A percentile compares a stretch with the other conserved stretches of the same genome.
These are phyloP conservation scores for Ceratocystis huliohia DNA, from an alignment of 2,329 filamentous ascomycete species.

Conservation along the genomic window DNA sequence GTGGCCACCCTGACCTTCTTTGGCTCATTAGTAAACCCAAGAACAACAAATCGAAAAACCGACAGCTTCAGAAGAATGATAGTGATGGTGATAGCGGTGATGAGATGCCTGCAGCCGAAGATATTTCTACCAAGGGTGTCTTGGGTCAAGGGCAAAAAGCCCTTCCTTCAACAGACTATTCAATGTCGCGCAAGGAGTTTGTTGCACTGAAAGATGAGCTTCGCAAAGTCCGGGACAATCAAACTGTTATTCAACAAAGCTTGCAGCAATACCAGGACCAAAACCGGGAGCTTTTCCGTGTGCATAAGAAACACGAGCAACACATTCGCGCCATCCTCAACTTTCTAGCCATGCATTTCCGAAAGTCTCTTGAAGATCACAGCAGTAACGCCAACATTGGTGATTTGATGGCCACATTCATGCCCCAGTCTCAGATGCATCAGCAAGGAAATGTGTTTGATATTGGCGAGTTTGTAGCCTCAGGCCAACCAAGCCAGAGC, in stretches of 20 bases:
- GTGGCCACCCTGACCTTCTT: conserved; percentile 78
- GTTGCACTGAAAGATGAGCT: conserved; percentile 67
- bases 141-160: conserved; percentile 11
- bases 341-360: conserved; percentile 92
- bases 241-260: conserved; percentile 71
- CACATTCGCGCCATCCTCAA: conserved; percentile 98
- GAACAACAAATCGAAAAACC: conserved; percentile 50
- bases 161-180: conserved; percentile 16
- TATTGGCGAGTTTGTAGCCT: conserved; percentile 44
- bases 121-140: conserved; percentile 24
- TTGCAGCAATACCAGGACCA: conserved; percentile 36
- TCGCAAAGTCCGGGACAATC: conserved; percentile 69
- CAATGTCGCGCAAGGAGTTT: conserved; percentile 57
- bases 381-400: conserved; percentile 57
- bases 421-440: conserved; percentile 43
- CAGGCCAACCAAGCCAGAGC: conserved; percentile 30
- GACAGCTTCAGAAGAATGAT: conserved; percentile 51
- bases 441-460: conserved; percentile 46
- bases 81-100: conserved; percentile 59
- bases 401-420: conserved; percentile 68
- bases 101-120: conserved; percentile 33
- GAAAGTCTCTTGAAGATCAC: conserved; percentile 80
- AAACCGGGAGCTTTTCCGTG: conserved; percentile 21
- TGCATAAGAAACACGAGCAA: conserved; percentile 75
- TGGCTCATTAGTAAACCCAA: conserved; percentile 97